Conservation (phyloP, 2,329 filamentous ascomycete species). For the Colletotrichum sp. region DNA sequence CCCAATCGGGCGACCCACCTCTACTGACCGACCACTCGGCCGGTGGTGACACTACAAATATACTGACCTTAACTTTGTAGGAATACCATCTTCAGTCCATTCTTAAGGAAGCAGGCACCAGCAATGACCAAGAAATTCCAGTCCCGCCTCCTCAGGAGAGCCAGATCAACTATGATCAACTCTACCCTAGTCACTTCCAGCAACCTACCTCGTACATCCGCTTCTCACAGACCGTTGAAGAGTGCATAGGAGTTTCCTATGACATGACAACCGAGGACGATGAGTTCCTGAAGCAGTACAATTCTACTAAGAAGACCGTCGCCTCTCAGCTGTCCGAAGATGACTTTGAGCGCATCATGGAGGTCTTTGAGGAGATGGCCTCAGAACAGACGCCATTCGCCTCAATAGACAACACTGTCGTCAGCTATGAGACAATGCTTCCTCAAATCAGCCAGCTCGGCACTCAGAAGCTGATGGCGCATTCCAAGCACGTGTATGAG, state of each 20-base stretch:
- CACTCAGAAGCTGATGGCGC: slow-evolving; percentile 53
- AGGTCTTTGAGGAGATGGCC: slow-evolving; percentile 90
- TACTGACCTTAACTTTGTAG: slow-evolving; percentile 53
- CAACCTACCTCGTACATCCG: slow-evolving; percentile 94
- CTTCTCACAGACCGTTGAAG: slow-evolving; percentile 97
- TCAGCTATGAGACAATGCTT: slow-evolving; percentile 79
- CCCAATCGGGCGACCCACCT: neutral
- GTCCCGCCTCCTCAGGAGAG: slow-evolving; percentile 69
- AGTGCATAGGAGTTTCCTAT: slow-evolving; percentile 89
- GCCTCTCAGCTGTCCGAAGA: slow-evolving; percentile 77
- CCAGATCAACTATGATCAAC: slow-evolving; percentile 81
- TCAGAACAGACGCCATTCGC: slow-evolving; percentile 86
- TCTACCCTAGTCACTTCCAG: slow-evolving; percentile 81
- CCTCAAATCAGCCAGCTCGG: slow-evolving; percentile 63
- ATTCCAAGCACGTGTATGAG: slow-evolving; percentile 82
- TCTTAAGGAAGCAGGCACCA: slow-evolving; percentile 59
- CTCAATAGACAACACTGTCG: slow-evolving; percentile 84
- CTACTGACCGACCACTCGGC: neutral
- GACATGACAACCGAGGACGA: slow-evolving; percentile 94
- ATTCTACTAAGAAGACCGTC: slow-evolving; percentile 71
- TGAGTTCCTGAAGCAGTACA: slow-evolving; percentile 82
- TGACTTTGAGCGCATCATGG: slow-evolving; percentile 93
- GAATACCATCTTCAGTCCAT: slow-evolving; percentile 96
- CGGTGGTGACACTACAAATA: neutral
- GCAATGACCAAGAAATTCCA: slow-evolving; percentile 66